Percentiles rank a stretch among this genome's conserved stretches.
Evolutionary conservation across 306 rosid genomes (phyloP).

Genomic region (Rubus parviflorus): DNA sequence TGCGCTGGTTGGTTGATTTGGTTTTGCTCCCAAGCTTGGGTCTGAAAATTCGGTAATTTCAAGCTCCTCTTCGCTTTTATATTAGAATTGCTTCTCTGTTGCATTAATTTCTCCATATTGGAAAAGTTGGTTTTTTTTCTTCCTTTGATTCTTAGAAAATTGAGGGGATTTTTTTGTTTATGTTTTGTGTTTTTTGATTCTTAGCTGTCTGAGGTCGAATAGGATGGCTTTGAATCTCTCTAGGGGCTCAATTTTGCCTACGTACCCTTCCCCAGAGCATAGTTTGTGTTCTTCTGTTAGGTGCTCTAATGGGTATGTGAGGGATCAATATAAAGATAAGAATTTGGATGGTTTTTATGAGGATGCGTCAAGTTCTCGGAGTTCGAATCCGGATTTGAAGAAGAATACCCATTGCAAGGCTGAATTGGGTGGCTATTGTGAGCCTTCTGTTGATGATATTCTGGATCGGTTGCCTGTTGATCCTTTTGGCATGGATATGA

Average conservation of each 20-base stretch:
- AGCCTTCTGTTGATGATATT: conserved; percentile 41
- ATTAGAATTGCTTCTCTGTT: background rate
- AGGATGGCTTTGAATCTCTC: conserved; percentile 40
- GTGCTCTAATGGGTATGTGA: conserved; percentile 27
- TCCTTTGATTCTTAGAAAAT: background rate
- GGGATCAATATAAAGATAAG: conserved; percentile 24
- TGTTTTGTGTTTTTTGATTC: background rate
- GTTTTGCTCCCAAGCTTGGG: background rate
- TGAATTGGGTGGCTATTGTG: conserved; percentile 31
- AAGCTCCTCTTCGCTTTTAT: background rate
- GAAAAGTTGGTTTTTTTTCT: background rate
- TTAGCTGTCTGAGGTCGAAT: background rate
- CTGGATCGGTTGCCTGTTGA: conserved; percentile 58
- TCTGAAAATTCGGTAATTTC: conserved; percentile 9
- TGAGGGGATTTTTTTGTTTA: background rate
- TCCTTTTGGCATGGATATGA: conserved; percentile 61
- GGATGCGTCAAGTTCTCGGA: conserved; percentile 24
- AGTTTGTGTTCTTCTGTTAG: conserved; percentile 16
- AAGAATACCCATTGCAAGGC: conserved; percentile 1
- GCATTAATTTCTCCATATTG: background rate
- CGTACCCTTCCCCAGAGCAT: conserved; percentile 24
- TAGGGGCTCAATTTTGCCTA: conserved; percentile 15
- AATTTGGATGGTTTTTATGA: conserved; percentile 15
- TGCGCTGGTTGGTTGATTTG: conserved; percentile 12
- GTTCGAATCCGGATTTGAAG: conserved; percentile 28